phyloP scores from a whole-genome alignment of 208 protist genomes.

The Leishmania tarentolae region DNA sequence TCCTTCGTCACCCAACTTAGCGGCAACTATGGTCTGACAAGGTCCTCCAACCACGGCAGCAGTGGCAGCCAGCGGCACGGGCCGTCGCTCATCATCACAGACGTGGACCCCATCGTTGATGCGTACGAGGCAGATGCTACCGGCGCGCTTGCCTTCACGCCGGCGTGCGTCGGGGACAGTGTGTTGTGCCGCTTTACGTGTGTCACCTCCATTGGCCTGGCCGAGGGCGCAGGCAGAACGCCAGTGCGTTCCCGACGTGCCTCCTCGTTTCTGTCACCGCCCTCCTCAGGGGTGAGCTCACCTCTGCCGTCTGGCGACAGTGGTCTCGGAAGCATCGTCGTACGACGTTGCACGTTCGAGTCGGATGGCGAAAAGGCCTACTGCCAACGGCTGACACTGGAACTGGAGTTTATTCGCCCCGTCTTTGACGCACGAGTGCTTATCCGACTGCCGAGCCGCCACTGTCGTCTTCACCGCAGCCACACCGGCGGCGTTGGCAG shows the following conservation, averaged over 20 bases:
- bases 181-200: slow-evolving; percentile 33
- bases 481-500: slow-evolving; percentile 53
- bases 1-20: not conserved
- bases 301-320: slow-evolving; percentile 8
- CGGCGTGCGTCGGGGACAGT: slow-evolving; percentile 26
- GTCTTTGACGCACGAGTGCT: slow-evolving; percentile 37
- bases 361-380: slow-evolving; percentile 29
- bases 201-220: not conserved
- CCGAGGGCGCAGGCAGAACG: not conserved
- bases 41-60: slow-evolving; percentile 17
- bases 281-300: not conserved
- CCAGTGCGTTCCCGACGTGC: not conserved
- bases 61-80: slow-evolving; percentile 15
- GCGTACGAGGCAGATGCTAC: slow-evolving; percentile 32
- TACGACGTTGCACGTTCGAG: slow-evolving; percentile 28
- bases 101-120: slow-evolving; percentile 30
- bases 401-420: slow-evolving; percentile 32
- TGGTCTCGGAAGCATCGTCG: slow-evolving; percentile 23
- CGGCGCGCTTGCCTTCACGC: slow-evolving; percentile 29
- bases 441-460: slow-evolving; percentile 57
- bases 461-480: slow-evolving; percentile 50
- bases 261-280: not conserved
- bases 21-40: slow-evolving; percentile 23
- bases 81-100: slow-evolving; percentile 24
- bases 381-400: slow-evolving; percentile 33